Evolutionary conservation across 83 land plant genomes (phyloP).

Genomic region (Diphasiastrum complanatum): DNA sequence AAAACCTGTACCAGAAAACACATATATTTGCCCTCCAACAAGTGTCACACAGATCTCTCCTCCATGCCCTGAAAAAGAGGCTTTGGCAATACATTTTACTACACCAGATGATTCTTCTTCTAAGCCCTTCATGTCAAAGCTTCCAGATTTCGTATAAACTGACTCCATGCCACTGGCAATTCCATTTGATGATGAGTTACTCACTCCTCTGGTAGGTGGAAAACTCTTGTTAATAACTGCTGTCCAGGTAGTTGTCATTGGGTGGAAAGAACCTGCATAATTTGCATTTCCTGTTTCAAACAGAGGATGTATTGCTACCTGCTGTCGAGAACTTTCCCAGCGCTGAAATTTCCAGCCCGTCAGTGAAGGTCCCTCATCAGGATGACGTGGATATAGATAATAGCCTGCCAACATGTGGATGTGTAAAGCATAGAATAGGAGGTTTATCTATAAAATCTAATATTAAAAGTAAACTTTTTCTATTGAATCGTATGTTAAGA

Average conservation of each 20-base stretch:
- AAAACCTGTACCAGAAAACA: slow-evolving; percentile 71
- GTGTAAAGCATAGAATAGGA: neutral
- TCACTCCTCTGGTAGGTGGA: slow-evolving; percentile 42
- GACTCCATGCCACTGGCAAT: neutral
- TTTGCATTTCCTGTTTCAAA: slow-evolving; percentile 66
- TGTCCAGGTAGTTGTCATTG: slow-evolving; percentile 83
- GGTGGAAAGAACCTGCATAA: slow-evolving; percentile 51
- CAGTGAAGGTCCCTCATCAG: slow-evolving; percentile 89
- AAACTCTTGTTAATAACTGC: slow-evolving; percentile 67
- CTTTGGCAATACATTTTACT: slow-evolving; percentile 39
- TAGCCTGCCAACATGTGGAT: slow-evolving; percentile 50
- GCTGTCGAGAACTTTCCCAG: slow-evolving; percentile 84
- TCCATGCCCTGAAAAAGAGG: slow-evolving; percentile 81
- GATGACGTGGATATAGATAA: slow-evolving; percentile 84
- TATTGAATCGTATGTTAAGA: neutral
- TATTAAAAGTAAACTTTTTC: neutral
- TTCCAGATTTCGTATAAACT: neutral
- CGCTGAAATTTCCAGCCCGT: slow-evolving; percentile 93
- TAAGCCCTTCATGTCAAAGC: neutral
- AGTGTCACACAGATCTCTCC: slow-evolving; percentile 86
- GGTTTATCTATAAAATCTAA: no score
- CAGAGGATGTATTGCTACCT: slow-evolving; percentile 85
- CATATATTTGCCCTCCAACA: slow-evolving; percentile 70
- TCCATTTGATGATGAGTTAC: slow-evolving; percentile 23
- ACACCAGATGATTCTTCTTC: slow-evolving; percentile 27